Evolutionary conservation across 768 basidiomycete species (phyloP).

Genomic region (Collybia nuda): DNA sequence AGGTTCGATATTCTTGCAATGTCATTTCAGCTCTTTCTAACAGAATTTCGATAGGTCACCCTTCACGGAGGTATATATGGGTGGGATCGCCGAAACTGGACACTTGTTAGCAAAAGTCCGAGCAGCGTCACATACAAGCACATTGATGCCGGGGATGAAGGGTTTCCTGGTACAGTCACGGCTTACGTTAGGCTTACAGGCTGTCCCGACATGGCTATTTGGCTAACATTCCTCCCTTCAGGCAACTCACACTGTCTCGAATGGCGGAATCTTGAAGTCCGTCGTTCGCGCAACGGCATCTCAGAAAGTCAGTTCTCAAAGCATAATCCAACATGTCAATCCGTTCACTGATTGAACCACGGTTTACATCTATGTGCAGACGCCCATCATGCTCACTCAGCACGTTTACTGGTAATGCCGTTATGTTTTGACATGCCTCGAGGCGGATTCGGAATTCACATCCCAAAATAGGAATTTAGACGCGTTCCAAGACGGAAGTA

Average conservation of each 20-base stretch:
- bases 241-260: conserved; percentile 47
- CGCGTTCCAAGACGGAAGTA: conserved; percentile 42
- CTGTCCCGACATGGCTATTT: not conserved
- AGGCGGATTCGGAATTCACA: not conserved
- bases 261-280: conserved; percentile 42
- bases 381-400: conserved; percentile 57
- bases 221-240: conserved; percentile 12
- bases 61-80: conserved; percentile 57
- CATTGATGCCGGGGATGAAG: conserved; percentile 51
- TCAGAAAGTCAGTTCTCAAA: conserved; percentile 28
- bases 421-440: no score
- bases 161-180: conserved; percentile 51
- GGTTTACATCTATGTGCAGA: conserved; percentile 22
- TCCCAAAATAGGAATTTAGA: conserved; percentile 43
- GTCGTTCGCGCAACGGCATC: conserved; percentile 45
- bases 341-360: not conserved
- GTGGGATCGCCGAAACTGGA: conserved; percentile 61
- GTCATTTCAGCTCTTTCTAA: not conserved
- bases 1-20: conserved; percentile 15
- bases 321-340: not conserved
- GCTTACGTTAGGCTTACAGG: conserved; percentile 32
- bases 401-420: conserved; percentile 47
- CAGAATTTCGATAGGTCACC: conserved; percentile 35
- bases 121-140: conserved; percentile 54
- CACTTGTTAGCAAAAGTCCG: conserved; percentile 35